Evolutionary conservation across 1,139 yeast genomes (phyloP), one percentile per base, ranked within the genome.

Genomic region (Nakaseomyces glabratus): DNA sequence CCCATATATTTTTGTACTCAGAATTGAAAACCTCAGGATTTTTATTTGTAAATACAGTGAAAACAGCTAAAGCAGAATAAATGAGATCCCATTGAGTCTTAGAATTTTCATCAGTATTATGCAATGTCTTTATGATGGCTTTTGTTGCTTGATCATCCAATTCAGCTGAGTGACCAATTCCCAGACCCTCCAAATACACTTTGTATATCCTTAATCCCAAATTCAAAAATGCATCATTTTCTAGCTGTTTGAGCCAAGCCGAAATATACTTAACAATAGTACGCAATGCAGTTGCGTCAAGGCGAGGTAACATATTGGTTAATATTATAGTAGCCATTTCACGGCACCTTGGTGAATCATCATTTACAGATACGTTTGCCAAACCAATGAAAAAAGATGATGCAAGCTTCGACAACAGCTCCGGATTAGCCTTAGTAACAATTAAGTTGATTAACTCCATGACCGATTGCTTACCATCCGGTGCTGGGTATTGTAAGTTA

Each of bases 381-480:
- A 90, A 63, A 0, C 88, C 84, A 34, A 88, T 79, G 52, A 86
- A 90, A 51, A 88, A 82, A 2, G 95, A 79, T 0, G 80, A 61
- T 0, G 88, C 68, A 34, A 86, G 60, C 38, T 75, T 76, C 4
- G 65, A 62, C 34, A 85, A 61, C 26, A 85, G 64, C 2, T 74
- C 80, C 5, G 67, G 63, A 8, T 80, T 76, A 4, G 90, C 71
- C 52, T 81, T 82, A 31, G 68, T 65, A 20, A 90, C 64, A 38
- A 90, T 69, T 45, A 76, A 65, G 49, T 80, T 81, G 33, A 90
- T 65, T 50, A 88, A 66, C 51, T 90, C 98, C 82, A 90, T 74
- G 2, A 85, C 94, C 1, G 96, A 84, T 49, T 81, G 79, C 37
- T 97, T 71, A 35, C 98, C 99, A 30, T 76, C 71, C 41, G 80